Evolutionary conservation across 257 asterid species (phyloP), one percentile per base, ranked within the genome.

Genomic region (Coffea canephora): DNA sequence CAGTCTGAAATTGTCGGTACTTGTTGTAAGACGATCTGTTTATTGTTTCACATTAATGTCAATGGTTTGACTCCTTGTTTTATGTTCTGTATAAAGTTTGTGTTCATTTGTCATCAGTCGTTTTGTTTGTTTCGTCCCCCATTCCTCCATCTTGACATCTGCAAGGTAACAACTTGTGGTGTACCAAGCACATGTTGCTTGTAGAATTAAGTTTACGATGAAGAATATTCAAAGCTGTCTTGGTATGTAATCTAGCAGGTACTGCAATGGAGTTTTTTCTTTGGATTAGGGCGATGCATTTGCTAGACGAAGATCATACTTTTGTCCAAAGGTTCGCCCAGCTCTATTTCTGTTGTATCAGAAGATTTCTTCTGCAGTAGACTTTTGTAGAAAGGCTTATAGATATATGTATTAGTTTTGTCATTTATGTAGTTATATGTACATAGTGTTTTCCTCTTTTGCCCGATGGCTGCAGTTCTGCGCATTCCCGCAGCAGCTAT

Each of bases 241-340:
- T 41, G 46, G 65, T 55, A 36, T 19, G 39, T 39, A 55, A 73
- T 27, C 19, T 66, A 76, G 86, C 96, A 93, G 96, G 97, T 94
- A 91, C 79, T 94, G 98, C 90, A 82, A 84, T 78, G 97, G 97
- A 73, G 89, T 87, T 61, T 94, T 94, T 80, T 92, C 95, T 64
- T 62, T 92, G 86, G 87, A 89, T 79, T 91, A 90, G 84, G 82
- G 0, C 4, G 77, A 31, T 74, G 45, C 13, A 59, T 75, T 66
- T 39, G 50, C 23, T 34, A 31, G 14, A 5, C n/a, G 15, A 12
- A 31, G 43, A 34, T 8, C 16, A 62, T 27, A 66, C 21, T 4
- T 6, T 66, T 31, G 43, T 39, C 34, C 70, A 36, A 66, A 31
- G 10, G 41, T 3, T 27, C 70, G 13, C 19, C 41, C 2, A n/a